These are phyloP conservation scores for Solanum hybrid DNA, from an alignment of 305 asterid genomes.

Conservation along the genomic window DNA sequence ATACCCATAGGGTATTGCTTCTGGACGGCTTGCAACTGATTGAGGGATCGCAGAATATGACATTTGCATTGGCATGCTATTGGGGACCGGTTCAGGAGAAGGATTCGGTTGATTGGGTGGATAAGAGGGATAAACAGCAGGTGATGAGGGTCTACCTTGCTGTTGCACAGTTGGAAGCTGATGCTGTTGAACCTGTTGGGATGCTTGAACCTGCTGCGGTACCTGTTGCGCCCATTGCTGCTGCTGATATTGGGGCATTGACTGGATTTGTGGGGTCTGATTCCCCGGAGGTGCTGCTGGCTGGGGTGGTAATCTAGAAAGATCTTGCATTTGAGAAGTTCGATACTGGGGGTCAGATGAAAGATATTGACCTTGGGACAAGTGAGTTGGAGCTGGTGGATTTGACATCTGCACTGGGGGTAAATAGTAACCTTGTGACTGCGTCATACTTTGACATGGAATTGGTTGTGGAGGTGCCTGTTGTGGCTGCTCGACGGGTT, in stretches of 20 bases:
- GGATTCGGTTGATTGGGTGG: constrained; percentile 45
- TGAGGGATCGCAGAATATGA: constrained; percentile 40
- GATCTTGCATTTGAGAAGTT: constrained; percentile 48
- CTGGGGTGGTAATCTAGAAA: constrained; percentile 43
- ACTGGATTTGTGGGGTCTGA: constrained; percentile 48
- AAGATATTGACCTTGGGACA: constrained; percentile 52
- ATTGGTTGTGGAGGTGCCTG: constrained; percentile 33
- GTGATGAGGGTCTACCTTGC: constrained; percentile 53
- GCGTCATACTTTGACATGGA: constrained; percentile 55
- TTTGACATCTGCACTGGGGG: constrained; percentile 48
- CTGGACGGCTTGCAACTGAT: constrained; percentile 40
- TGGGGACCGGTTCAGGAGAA: constrained; percentile 44
- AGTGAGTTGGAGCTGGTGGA: constrained; percentile 28
- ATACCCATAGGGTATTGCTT: constrained; percentile 47
- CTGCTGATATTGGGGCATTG: constrained; percentile 50
- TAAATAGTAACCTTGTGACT: constrained; percentile 49
- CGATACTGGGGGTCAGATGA: constrained; percentile 35
- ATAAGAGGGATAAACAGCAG: constrained; percentile 52
- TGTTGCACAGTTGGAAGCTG: constrained; percentile 38
- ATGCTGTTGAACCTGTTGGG: constrained; percentile 26
- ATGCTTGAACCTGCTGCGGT: constrained; percentile 39
- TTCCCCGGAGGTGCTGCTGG: constrained; percentile 50
- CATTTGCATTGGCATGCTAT: constrained; percentile 56
- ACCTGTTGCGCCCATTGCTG: constrained; percentile 72
- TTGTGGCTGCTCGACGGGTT: constrained; percentile 47